phyloP scores from a whole-genome alignment of 1,284 basidiomycete genomes.

The Grifola frondosa region DNA sequence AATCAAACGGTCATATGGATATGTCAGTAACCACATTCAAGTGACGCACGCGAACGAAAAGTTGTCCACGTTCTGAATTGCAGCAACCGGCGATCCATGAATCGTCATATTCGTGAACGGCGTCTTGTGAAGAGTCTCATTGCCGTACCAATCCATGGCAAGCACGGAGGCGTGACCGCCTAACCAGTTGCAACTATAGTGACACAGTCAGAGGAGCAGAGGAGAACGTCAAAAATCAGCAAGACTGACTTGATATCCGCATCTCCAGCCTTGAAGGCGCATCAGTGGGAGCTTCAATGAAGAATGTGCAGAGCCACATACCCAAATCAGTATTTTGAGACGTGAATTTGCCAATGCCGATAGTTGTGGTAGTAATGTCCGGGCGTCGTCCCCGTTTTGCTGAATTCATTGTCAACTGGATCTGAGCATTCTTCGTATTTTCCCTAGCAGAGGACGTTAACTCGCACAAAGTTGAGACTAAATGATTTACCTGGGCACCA shows the following conservation, averaged over 20 bases:
- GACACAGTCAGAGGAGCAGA: not conserved
- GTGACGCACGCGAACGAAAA: constrained; percentile 69
- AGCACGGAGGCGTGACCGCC: constrained; percentile 53
- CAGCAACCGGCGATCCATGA: constrained; percentile 47
- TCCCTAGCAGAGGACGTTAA: constrained; percentile 20
- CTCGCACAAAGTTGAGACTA: not conserved
- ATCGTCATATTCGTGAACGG: constrained; percentile 62
- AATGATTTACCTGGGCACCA: constrained; percentile 39
- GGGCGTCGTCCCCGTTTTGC: constrained; percentile 49
- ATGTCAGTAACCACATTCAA: too few species aligned
- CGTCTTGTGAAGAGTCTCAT: constrained; percentile 43
- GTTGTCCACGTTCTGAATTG: constrained; percentile 62
- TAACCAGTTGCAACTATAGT: constrained; percentile 60
- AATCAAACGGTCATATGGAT: not conserved
- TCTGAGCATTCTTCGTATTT: constrained; percentile 49
- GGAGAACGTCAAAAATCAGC: not conserved
- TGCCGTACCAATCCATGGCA: constrained; percentile 66
- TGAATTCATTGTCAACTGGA: constrained; percentile 41
- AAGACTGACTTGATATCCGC: constrained; percentile 57
- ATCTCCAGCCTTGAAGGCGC: constrained; percentile 52
- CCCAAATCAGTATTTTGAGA: constrained; percentile 63
- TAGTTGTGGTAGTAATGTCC: constrained; percentile 53
- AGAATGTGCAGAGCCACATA: constrained; percentile 26
- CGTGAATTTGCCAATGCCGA: constrained; percentile 49
- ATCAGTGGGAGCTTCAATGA: not conserved